Evolutionary conservation across 257 asterid species (phyloP).

Genomic region (Thymus quinquecostatus): DNA sequence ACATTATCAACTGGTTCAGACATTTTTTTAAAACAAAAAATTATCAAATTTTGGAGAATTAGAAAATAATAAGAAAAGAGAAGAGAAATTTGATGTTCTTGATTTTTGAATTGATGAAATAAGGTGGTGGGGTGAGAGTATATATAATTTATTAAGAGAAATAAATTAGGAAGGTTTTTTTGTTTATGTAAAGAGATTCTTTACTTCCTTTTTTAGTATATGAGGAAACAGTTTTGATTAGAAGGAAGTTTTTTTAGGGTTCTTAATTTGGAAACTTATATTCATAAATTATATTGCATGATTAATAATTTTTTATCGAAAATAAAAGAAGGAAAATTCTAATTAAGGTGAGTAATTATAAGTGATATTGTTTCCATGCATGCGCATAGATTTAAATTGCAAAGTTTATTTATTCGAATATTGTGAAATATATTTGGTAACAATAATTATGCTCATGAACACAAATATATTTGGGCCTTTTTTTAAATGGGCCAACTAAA

Average conservation of each 20-base stretch:
- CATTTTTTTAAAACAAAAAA: constrained; percentile 29
- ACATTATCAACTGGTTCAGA: constrained; percentile 48
- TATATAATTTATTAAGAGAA: no score
- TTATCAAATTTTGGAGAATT: background rate
- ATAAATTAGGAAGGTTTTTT: constrained; percentile 35
- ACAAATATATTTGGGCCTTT: no score
- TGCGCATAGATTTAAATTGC: background rate
- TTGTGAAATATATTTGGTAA: no score
- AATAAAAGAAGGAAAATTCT: background rate
- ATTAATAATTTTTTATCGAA: background rate
- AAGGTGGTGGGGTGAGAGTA: no score
- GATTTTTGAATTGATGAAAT: background rate
- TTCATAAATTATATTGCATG: no score
- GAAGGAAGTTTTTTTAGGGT: background rate
- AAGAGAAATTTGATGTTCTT: background rate
- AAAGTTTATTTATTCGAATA: background rate
- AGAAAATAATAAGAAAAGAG: background rate
- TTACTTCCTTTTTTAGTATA: constrained; percentile 44
- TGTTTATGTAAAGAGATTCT: constrained; percentile 58
- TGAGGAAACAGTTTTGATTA: constrained; percentile 5
- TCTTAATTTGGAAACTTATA: no score
- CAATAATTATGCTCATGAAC: no score
- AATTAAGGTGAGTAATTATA: background rate
- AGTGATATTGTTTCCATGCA: background rate
- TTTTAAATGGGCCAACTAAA: no score